Base-by-base conservation (phyloP, 2,329 filamentous ascomycete species). In the Clonostachys rhizophaga region DNA sequence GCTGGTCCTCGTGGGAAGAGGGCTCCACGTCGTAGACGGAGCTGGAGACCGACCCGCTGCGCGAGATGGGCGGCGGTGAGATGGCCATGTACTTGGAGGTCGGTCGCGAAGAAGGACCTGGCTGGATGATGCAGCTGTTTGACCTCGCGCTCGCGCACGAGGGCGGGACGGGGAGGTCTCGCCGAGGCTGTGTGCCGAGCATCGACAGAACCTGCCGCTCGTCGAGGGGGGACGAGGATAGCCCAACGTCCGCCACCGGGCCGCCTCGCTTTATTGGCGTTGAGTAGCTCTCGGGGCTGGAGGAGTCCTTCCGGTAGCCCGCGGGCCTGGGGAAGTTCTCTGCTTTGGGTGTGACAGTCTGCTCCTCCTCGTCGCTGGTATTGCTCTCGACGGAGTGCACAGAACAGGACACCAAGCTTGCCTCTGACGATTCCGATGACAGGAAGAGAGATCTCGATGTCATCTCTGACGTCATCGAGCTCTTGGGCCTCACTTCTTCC, bases 161-260 rank as follows among this genome's bases (percentile, higher is more conserved):
- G 0, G 66, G 65, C 4, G 59, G 61, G 3, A 54, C 47, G 4
- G 66, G 64, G 16, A 68, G 54, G 13, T 39, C 33, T 33, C 63
- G 55, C 35, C 34, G 52, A 10, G 54, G 52, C 4, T 47, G 45
- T 3, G 55, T 47, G 34, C 48, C 48, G 7, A 67, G 50, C 16
- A 68, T 51, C 3, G 58, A 56, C 18, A 67, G 34, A 44, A 68
- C 58, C 6, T 68, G 63, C 5, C 58, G 52, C 44, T 67, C 65
- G 41, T 60, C 60, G 39, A 60, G 65, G 2, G 63, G 59, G 34
- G 62, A 62, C 0, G 63, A 63, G 7, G 58, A 55, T 33, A 56
- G 47, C 8, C 54, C 54, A n/a, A 30, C 18, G 14, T 20, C 47
- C 14, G 24, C 24, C 24, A 30, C 24, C 24, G 35, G 16, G 14